Conservation (phyloP, 148 eudicot genomes). For the Chenopodium suecicum region DNA sequence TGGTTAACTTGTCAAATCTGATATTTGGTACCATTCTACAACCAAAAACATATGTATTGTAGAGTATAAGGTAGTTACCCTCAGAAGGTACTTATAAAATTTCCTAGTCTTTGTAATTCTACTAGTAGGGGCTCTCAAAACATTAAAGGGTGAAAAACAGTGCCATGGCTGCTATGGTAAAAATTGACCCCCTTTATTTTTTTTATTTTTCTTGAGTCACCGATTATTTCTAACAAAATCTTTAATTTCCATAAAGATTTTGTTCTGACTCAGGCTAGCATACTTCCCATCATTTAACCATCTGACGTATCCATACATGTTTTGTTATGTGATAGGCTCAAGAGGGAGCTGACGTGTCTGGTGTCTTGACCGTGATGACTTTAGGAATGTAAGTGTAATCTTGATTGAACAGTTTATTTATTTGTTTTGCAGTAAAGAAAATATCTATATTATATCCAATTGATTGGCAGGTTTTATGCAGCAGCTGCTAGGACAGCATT, state of each 20-base stretch:
- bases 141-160: not conserved
- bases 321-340: slow-evolving; percentile 61
- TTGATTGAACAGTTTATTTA: slow-evolving; percentile 1
- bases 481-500: slow-evolving; percentile 95
- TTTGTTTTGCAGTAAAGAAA: slow-evolving; percentile 1
- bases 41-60: too few relatives aligned
- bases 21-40: too few relatives aligned
- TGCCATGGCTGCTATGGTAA: not conserved
- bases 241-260: not conserved
- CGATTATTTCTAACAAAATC: too few relatives aligned
- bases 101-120: too few relatives aligned
- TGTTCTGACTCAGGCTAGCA: not conserved
- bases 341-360: slow-evolving; percentile 81
- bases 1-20: too few relatives aligned
- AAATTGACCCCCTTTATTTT: not conserved
- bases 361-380: slow-evolving; percentile 92
- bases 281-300: not conserved
- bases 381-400: slow-evolving; percentile 78
- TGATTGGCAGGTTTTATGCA: slow-evolving; percentile 75
- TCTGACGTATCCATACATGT: slow-evolving; percentile 4
- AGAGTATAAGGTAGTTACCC: too few relatives aligned
- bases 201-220: too few relatives aligned
- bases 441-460: slow-evolving; percentile 17
- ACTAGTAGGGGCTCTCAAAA: not conserved
- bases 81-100: too few relatives aligned